Base-by-base conservation (phyloP, 768 basidiomycete genomes). In the Russula foetens region DNA sequence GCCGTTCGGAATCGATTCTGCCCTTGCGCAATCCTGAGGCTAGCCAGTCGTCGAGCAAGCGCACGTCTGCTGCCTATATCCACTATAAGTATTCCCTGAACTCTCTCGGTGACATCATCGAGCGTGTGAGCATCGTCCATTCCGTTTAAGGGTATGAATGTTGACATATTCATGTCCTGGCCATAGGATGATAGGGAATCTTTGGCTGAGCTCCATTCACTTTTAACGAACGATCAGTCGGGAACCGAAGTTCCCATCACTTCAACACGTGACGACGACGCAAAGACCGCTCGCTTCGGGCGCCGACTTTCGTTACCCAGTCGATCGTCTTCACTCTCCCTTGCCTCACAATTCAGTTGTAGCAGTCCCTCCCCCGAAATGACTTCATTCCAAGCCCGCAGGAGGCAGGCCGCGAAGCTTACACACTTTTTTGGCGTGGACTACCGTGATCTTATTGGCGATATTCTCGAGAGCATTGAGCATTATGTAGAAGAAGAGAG, bases 401-500 rank as follows among this genome's bases (percentile, higher is more conserved):
- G 91, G 55, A 76, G 83, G 44, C 77, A 85, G 59, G 90, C 90
- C 5, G 90, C 90, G 63, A 93, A 93, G 76, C 78, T 93, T 61
- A 86, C 87, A 28, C 80, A 86, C 72, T 92, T 92, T 78, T 93
- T 93, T 73, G 90, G 90, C 24, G 91, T 92, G 44, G 81, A 90
- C 70, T 92, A 93, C 71, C 80, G 83, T 28, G 87, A 88, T 56
- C 74, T 92, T 58, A 84, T 92, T 56, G 78, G 76, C 41, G 87
- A 92, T 69, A 81, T 93, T 33, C 72, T 93, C 64, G 88, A 90
- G 65, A 90, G 86, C 53, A 86, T 93, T 67, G 90, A 92, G 72
- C 80, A 74, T 77, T 89, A 69, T 68, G 74, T 93, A 51, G 82
- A 86, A 67, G 82, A 87, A 66, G 90, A 92, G 69, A 71, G 80